Conservation (phyloP, 176 grass and related monocot genomes). For the Aegilops bicornis region DNA sequence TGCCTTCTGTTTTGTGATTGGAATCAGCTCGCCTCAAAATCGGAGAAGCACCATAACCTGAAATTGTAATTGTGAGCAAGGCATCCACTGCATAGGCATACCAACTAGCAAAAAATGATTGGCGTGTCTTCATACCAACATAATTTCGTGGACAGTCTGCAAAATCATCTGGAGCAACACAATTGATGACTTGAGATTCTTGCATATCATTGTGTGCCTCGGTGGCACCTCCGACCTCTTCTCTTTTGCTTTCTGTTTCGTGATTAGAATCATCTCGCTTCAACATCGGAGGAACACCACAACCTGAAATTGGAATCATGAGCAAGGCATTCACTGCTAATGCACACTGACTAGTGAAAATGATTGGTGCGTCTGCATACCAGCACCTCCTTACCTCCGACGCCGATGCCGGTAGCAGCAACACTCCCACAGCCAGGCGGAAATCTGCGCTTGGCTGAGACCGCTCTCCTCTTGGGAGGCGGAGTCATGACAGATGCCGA, state of each 20-base stretch:
- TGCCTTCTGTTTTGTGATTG: neutral
- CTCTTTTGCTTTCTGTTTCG: neutral
- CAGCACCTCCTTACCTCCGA: neutral
- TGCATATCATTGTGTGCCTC: slow-evolving; percentile 2
- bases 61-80: neutral
- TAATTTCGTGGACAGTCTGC: neutral
- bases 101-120: neutral
- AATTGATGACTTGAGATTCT: neutral
- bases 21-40: neutral
- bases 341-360: neutral
- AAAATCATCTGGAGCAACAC: slow-evolving; percentile 24
- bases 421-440: slow-evolving; percentile 47
- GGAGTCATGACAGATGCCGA: slow-evolving; percentile 31
- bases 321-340: neutral
- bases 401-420: neutral
- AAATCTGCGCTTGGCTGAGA: slow-evolving; percentile 39
- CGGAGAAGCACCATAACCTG: neutral
- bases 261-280: neutral
- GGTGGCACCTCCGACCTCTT: slow-evolving; percentile 14
- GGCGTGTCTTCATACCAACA: neutral
- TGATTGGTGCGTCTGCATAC: neutral
- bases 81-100: neutral
- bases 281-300: neutral
- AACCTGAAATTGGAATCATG: neutral
- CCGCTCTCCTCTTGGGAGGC: slow-evolving; percentile 39